A percentile compares a stretch with the other conserved stretches of the same genome.
Conservation (phyloP, 352 stramenopile genomes). For the Nothophytophthora sp. region DNA sequence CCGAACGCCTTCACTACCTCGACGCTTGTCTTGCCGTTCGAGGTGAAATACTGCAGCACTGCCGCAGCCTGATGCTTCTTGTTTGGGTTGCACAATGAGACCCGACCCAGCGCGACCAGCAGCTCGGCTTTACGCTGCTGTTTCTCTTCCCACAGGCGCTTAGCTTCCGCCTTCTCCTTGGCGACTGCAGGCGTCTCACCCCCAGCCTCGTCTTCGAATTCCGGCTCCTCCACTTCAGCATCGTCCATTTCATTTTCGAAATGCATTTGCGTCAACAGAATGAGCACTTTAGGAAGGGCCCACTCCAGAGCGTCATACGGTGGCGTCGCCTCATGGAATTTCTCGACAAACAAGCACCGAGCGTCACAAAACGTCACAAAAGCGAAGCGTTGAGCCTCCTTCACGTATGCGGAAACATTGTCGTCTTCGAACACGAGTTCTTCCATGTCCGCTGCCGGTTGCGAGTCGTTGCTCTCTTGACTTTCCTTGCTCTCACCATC, state of each 20-base stretch:
- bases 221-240: conserved; percentile 46
- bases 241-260: conserved; percentile 80
- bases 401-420: conserved; percentile 51
- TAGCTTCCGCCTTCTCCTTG: conserved; percentile 24
- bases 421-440: conserved; percentile 70
- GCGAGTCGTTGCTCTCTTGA: conserved; percentile 7
- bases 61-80: conserved; percentile 80
- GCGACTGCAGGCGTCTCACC: conserved; percentile 12
- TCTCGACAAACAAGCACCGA: conserved; percentile 83
- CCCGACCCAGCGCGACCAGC: conserved; percentile 65
- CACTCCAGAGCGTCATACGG: conserved; percentile 73
- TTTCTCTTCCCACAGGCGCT: conserved; percentile 26
- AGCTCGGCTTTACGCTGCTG: conserved; percentile 64
- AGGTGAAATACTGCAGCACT: conserved; percentile 69
- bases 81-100: conserved; percentile 80
- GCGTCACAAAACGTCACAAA: conserved; percentile 84
- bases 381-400: conserved; percentile 57
- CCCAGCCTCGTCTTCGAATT: conserved; percentile 28
- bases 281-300: conserved; percentile 63
- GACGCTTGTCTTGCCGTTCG: conserved; percentile 44
- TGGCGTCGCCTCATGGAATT: conserved; percentile 58
- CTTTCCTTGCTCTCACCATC: conserved; percentile 32
- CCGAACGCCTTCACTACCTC: conserved; percentile 83
- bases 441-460: conserved; percentile 51
- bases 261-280: conserved; percentile 79